These are phyloP conservation scores for Pleurostoma richardsiae DNA, from an alignment of 2,329 filamentous ascomycete species.

Conservation along the genomic window DNA sequence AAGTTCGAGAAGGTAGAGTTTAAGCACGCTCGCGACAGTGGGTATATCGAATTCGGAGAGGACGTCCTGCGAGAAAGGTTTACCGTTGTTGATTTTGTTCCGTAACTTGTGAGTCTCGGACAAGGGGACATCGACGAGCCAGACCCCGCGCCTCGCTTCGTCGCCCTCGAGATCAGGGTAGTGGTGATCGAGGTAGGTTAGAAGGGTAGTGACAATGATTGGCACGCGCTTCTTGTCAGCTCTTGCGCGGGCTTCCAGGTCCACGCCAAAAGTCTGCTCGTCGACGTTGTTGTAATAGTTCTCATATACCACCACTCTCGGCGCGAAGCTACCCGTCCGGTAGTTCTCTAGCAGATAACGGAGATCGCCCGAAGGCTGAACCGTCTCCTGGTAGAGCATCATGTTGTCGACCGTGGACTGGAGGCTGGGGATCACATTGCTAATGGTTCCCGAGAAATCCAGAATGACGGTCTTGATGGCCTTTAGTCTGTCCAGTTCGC, in stretches of 20 bases:
- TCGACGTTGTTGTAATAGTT: conserved; percentile 99
- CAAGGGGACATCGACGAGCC: conserved; percentile 89
- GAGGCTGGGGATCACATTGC: conserved; percentile 94
- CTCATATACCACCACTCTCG: conserved; percentile 88
- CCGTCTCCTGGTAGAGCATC: conserved; percentile 98
- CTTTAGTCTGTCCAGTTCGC: conserved; percentile 91
- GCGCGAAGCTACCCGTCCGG: conserved; percentile 86
- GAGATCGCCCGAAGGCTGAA: conserved; percentile 87
- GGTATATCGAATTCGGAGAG: conserved; percentile 89
- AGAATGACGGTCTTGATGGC: conserved; percentile 97
- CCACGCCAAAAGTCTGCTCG: conserved; percentile 95
- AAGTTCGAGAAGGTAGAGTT: conserved; percentile 90
- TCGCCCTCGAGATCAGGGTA: conserved; percentile 98
- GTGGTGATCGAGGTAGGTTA: conserved; percentile 93
- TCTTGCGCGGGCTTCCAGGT: conserved; percentile 89
- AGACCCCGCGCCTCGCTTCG: conserved; percentile 85
- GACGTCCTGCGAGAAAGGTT: conserved; percentile 67
- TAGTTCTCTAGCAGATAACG: conserved; percentile 96
- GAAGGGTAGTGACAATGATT: conserved; percentile 81
- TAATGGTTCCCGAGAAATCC: conserved; percentile 94
- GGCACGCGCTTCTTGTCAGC: conserved; percentile 95
- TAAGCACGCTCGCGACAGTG: conserved; percentile 86
- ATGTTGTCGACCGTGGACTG: conserved; percentile 97
- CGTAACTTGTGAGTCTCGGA: conserved; percentile 80
- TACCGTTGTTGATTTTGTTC: conserved; percentile 79